Evolutionary conservation across 345 rosid species (phyloP), one percentile per base, ranked within the genome.

Genomic region (Cardamine chenopodiifolia): DNA sequence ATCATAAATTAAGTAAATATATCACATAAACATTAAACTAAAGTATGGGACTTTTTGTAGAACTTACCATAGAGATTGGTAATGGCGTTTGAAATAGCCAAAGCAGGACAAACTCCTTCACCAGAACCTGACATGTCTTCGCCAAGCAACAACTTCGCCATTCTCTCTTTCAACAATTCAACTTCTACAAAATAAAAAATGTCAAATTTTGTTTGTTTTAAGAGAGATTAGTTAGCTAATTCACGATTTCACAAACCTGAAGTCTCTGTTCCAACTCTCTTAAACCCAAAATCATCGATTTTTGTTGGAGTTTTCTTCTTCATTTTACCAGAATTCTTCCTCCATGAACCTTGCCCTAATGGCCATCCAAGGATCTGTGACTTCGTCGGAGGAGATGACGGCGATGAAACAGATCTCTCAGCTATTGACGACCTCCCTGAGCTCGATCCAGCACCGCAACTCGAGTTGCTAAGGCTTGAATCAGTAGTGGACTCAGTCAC

Each of bases 71-170:
- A 92, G 11, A 95, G 91, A 84, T 95, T 95, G 66, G 99, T 95
- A 75, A 95, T 89, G 76, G 99, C 96, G 75, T 95, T 95, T 8
- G 97, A 90, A 67, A 92, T 84, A 28, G 98, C 96, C 70, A 90
- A 67, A 73, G 99, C 96, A 62, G 98, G 82, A 81, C 92, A 87
- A 45, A 86, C 99, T 35, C 99, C 99, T 81, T 90, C 90, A 53
- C 99, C 99, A 76, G 90, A 89, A 6, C 99, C 99, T 40, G 99
- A 95, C 98, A 95, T 92, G 67, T 95, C 99, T 76, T 95, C 99
- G n/a, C 99, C 99, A 65, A 95, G 98, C 78, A 95, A 63, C 87
- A 95, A 67, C 56, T 95, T 95, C 20, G 98, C 85, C 84, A 90
- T 90, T 77, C 96, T 92, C 82, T 95, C 99, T 88, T 89, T 95